Conservation (phyloP, 352 stramenopile species). For the Globisporangium nodosum region DNA sequence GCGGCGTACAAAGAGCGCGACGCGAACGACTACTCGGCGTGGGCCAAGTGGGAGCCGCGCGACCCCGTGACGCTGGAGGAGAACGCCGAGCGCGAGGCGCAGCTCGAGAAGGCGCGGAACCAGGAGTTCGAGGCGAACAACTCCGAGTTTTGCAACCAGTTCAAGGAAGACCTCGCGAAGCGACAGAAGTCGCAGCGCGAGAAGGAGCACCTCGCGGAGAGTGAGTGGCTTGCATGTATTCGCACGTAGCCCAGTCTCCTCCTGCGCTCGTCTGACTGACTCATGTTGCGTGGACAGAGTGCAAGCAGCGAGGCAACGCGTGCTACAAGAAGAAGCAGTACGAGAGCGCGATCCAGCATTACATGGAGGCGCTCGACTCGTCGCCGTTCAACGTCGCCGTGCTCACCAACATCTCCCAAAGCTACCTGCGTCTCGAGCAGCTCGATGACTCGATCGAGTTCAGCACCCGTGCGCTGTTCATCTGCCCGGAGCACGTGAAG, state of each 20-base stretch:
- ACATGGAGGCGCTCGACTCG: slow-evolving; percentile 64
- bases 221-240: slow-evolving; percentile 19
- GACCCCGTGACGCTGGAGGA: slow-evolving; percentile 65
- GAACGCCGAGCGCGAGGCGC: slow-evolving; percentile 39
- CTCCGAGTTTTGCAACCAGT: slow-evolving; percentile 73
- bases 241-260: not conserved
- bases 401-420: slow-evolving; percentile 70
- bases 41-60: slow-evolving; percentile 64
- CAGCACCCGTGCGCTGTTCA: slow-evolving; percentile 52
- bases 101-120: slow-evolving; percentile 61
- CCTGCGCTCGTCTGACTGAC: not conserved
- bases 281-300: slow-evolving; percentile 25
- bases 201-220: slow-evolving; percentile 43
- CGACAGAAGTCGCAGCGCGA: slow-evolving; percentile 48
- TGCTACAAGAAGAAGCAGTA: slow-evolving; percentile 64
- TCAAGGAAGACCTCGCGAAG: slow-evolving; percentile 65
- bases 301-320: slow-evolving; percentile 49
- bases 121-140: slow-evolving; percentile 73
- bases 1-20: slow-evolving; percentile 68
- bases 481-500: slow-evolving; percentile 57
- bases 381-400: slow-evolving; percentile 52
- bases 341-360: slow-evolving; percentile 38
- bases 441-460: slow-evolving; percentile 69
- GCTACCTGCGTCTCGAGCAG: slow-evolving; percentile 38
- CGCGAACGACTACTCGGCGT: slow-evolving; percentile 81